Percentiles rank a stretch among this genome's conserved stretches.
Conservation (phyloP, 345 rosid species). For the Citrus maxima region DNA sequence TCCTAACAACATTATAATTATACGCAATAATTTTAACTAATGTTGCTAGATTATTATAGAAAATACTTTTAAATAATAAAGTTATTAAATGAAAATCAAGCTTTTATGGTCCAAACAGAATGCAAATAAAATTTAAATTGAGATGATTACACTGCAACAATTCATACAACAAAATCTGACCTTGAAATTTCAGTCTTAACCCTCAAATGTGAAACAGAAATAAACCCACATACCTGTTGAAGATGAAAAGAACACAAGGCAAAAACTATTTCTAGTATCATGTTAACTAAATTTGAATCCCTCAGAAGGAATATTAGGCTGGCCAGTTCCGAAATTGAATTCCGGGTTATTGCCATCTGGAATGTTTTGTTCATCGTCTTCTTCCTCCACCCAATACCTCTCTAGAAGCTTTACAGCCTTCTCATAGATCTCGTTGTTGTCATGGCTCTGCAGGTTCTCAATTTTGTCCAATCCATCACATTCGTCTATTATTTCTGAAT, state of each 20-base stretch:
- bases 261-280: background rate
- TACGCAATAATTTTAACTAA: too few species aligned
- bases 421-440: constrained; percentile 33
- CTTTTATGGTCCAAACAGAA: background rate
- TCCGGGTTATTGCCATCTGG: constrained; percentile 18
- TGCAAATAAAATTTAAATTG: background rate
- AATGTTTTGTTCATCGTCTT: constrained; percentile 18
- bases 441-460: constrained; percentile 33
- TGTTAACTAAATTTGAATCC: constrained; percentile 26
- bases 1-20: too few species aligned
- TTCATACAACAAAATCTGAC: background rate
- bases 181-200: background rate
- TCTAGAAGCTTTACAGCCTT: constrained; percentile 38
- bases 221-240: background rate
- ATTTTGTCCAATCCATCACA: constrained; percentile 38
- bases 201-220: background rate
- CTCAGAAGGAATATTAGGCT: constrained; percentile 18
- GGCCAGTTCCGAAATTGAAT: constrained; percentile 24
- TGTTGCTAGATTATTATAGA: too few species aligned
- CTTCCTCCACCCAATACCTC: constrained; percentile 35
- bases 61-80: too few species aligned
- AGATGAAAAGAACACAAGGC: background rate
- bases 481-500: constrained; percentile 28
- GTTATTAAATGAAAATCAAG: background rate
- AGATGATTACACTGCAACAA: background rate